These are phyloP conservation scores for Royoungia palumana DNA, from an alignment of 768 basidiomycete genomes.

Conservation along the genomic window DNA sequence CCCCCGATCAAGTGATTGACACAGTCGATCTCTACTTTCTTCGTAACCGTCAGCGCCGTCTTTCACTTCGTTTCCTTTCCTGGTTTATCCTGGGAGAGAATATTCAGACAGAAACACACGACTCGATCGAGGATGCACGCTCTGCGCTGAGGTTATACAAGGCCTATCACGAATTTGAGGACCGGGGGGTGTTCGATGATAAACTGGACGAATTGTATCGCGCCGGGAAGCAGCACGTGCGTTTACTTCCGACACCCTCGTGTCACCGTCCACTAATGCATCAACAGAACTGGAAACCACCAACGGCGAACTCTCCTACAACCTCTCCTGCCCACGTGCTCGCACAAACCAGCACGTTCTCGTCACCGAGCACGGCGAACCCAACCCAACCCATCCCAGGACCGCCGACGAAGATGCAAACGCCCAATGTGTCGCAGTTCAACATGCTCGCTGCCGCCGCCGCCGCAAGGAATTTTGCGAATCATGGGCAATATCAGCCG, in stretches of 20 bases:
- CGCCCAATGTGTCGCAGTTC: slow-evolving; percentile 23
- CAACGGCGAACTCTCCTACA: slow-evolving; percentile 19
- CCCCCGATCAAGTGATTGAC: slow-evolving; percentile 92
- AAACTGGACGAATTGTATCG: slow-evolving; percentile 84
- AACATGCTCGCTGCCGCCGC: slow-evolving; percentile 26
- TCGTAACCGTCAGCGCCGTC: slow-evolving; percentile 73
- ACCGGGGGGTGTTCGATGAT: slow-evolving; percentile 73
- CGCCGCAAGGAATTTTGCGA: slow-evolving; percentile 23
- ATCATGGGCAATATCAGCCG: slow-evolving; percentile 21
- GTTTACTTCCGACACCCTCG: slow-evolving; percentile 15
- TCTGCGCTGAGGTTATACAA: slow-evolving; percentile 85
- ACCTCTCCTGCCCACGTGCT: slow-evolving; percentile 1
- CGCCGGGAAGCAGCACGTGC: slow-evolving; percentile 70
- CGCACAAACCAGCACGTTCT: slow-evolving; percentile 1
- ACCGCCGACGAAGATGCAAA: background rate
- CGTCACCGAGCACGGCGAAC: slow-evolving; percentile 4
- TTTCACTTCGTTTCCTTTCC: slow-evolving; percentile 88
- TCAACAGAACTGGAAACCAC: slow-evolving; percentile 57
- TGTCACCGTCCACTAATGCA: too few species aligned
- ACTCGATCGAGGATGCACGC: slow-evolving; percentile 96
- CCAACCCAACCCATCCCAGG: background rate
- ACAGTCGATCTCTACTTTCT: slow-evolving; percentile 97
- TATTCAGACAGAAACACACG: slow-evolving; percentile 93
- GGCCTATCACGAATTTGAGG: slow-evolving; percentile 74
- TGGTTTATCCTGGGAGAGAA: slow-evolving; percentile 92